phyloP scores from a whole-genome alignment of 176 grass and related monocot species.

The Typha latifolia region DNA sequence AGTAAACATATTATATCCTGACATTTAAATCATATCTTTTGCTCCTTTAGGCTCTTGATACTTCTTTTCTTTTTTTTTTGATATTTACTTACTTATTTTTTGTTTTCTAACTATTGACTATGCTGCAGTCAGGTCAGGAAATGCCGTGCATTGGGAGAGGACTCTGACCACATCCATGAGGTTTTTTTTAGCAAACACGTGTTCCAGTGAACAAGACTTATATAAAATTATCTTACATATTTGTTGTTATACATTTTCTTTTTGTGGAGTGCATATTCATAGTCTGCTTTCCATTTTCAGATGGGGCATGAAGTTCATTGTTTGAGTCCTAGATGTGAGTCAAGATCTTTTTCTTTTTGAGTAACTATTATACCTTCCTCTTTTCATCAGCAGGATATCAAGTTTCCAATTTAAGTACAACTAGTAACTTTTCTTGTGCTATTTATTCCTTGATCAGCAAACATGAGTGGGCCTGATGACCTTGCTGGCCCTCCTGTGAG shows the following conservation, averaged over 20 bases:
- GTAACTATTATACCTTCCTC: not conserved
- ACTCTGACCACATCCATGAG: conserved; percentile 16
- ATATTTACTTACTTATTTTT: not conserved
- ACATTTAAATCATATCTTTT: not conserved
- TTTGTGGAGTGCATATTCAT: not conserved
- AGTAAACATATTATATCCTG: not conserved
- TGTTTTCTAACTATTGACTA: conserved; percentile 26
- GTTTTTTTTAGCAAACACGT: not conserved
- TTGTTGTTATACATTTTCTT: not conserved
- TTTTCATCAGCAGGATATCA: too few species aligned
- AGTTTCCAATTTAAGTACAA: not conserved
- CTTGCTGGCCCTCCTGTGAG: not conserved
- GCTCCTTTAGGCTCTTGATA: conserved; percentile 1
- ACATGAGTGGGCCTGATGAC: not conserved
- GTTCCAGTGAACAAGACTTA: conserved; percentile 8
- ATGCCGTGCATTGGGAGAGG: not conserved
- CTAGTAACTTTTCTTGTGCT: not conserved
- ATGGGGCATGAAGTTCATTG: not conserved
- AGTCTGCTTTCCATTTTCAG: not conserved
- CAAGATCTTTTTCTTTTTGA: not conserved
- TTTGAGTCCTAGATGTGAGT: conserved; percentile 8
- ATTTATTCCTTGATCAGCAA: not conserved
- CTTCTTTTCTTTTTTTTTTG: not conserved
- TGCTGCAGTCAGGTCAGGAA: conserved; percentile 33
- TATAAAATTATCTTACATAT: not conserved